phyloP scores from a whole-genome alignment of 1,139 yeast genomes.

The Yamadazyma taylorii region DNA sequence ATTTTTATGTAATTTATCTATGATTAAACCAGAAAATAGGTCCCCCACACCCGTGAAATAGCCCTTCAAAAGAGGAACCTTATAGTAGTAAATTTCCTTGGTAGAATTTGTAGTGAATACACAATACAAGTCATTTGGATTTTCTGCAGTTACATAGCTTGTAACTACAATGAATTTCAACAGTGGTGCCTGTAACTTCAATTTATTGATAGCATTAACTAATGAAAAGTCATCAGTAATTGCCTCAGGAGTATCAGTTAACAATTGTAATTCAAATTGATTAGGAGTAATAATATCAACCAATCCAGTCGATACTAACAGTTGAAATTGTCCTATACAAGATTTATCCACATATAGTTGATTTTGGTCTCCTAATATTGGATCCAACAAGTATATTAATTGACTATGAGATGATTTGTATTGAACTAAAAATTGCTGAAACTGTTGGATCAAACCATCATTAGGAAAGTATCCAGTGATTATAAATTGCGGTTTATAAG shows the following conservation, averaged over 20 bases:
- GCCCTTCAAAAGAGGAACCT: slow-evolving; percentile 59
- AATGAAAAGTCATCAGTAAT: slow-evolving; percentile 42
- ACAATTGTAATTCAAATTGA: slow-evolving; percentile 77
- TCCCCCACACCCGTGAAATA: slow-evolving; percentile 95
- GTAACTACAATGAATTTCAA: slow-evolving; percentile 70
- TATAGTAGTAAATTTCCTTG: slow-evolving; percentile 27
- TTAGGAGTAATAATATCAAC: slow-evolving; percentile 81
- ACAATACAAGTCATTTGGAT: slow-evolving; percentile 40
- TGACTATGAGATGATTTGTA: background rate
- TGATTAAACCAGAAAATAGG: slow-evolving; percentile 73
- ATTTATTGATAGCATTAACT: slow-evolving; percentile 36
- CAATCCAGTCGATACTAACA: slow-evolving; percentile 43
- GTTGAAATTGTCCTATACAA: slow-evolving; percentile 62
- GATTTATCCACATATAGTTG: slow-evolving; percentile 70
- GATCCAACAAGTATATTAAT: slow-evolving; percentile 66
- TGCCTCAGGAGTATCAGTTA: slow-evolving; percentile 45
- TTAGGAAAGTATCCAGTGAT: slow-evolving; percentile 42
- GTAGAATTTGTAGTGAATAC: slow-evolving; percentile 46
- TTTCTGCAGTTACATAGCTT: slow-evolving; percentile 16
- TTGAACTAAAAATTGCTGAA: slow-evolving; percentile 1
- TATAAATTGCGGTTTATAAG: slow-evolving; percentile 29
- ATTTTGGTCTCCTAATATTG: slow-evolving; percentile 92
- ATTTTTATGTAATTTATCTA: slow-evolving; percentile 54
- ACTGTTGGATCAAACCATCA: slow-evolving; percentile 11
- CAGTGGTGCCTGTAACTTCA: slow-evolving; percentile 28